phyloP scores from a whole-genome alignment of 371 early-diverging fungal genomes.

The Haplosporangium sp. region DNA sequence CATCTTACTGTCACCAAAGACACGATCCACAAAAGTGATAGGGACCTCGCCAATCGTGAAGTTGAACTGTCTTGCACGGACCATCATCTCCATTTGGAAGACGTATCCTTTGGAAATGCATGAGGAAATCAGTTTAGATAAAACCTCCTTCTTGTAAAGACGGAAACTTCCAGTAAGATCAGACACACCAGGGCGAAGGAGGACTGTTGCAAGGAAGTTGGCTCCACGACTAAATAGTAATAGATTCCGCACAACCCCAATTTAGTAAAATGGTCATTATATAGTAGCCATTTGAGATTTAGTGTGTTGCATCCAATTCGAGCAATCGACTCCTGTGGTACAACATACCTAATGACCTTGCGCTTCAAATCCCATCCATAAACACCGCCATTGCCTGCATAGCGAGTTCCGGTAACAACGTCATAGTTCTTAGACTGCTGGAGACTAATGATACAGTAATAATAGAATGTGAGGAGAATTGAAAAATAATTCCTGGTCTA shows the following conservation, averaged over 20 bases:
- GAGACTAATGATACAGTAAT: slow-evolving; percentile 56
- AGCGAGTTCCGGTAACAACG: slow-evolving; percentile 97
- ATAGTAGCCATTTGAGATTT: too few relatives aligned
- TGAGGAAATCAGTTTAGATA: slow-evolving; percentile 86
- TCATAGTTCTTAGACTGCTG: slow-evolving; percentile 90
- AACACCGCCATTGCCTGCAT: slow-evolving; percentile 92
- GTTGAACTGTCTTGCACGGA: slow-evolving; percentile 92
- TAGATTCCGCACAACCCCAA: neutral
- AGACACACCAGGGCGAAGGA: slow-evolving; percentile 92
- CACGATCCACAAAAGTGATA: slow-evolving; percentile 97
- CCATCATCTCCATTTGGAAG: slow-evolving; percentile 99
- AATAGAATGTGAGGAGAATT: neutral
- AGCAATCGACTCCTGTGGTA: neutral
- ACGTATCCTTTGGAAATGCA: slow-evolving; percentile 97
- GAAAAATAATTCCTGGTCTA: neutral
- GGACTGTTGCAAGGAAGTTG: slow-evolving; percentile 94
- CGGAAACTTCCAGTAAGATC: slow-evolving; percentile 99
- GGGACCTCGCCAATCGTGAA: slow-evolving; percentile 95
- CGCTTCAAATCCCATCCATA: slow-evolving; percentile 98
- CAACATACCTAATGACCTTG: slow-evolving; percentile 86
- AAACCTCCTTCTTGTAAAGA: slow-evolving; percentile 94
- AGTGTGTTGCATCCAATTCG: too few relatives aligned
- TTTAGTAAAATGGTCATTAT: too few relatives aligned
- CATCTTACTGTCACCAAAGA: slow-evolving; percentile 96
- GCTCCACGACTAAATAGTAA: slow-evolving; percentile 85